Evolutionary conservation across 768 basidiomycete genomes (phyloP), one percentile per base, ranked within the genome.

Genomic region (Leccinum rimulosum): DNA sequence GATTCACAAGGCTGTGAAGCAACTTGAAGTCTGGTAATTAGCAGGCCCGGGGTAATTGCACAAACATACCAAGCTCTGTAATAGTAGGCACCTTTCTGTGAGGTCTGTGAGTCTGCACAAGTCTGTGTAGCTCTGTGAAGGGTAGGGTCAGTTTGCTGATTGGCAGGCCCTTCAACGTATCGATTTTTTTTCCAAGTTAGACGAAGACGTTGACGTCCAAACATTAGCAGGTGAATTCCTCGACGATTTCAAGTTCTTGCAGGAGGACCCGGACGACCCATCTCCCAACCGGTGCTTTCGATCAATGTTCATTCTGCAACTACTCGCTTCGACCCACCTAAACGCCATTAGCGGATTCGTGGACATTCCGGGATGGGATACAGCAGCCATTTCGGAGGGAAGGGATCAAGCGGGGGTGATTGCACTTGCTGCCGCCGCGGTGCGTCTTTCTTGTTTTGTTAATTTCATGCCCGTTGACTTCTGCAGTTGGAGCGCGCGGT

Each of bases 61-160:
- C 22, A 22, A 22, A 22, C 22, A 22, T 22, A 22, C 22, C 22
- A 22, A 22, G 22, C 22, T 22, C 22, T 22, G 22, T 22, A 22
- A 22, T 22, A 22, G 22, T 22, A 22, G 22, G 22, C 22, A 22
- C 22, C 22, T 22, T 22, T 22, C 22, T 22, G 22, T 22, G 22
- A 22, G 22, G 22, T 22, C 22, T 22, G 22, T 22, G 22, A 22
- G 22, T 22, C 22, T 22, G 22, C 22, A 22, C 22, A 22, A 22
- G 22, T 22, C 22, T 22, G 22, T 22, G 22, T 22, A 22, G 22
- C 22, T 22, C 22, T 22, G 22, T 22, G 22, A 22, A 22, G 22
- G 22, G 22, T 22, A 22, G 22, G 22, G 22, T 22, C 22, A 22
- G 22, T 22, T 22, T 22, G 22, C 22, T 22, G 22, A 79, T 50